Evolutionary conservation across 2,329 filamentous ascomycete genomes (phyloP).

Genomic region (Alternaria atra): DNA sequence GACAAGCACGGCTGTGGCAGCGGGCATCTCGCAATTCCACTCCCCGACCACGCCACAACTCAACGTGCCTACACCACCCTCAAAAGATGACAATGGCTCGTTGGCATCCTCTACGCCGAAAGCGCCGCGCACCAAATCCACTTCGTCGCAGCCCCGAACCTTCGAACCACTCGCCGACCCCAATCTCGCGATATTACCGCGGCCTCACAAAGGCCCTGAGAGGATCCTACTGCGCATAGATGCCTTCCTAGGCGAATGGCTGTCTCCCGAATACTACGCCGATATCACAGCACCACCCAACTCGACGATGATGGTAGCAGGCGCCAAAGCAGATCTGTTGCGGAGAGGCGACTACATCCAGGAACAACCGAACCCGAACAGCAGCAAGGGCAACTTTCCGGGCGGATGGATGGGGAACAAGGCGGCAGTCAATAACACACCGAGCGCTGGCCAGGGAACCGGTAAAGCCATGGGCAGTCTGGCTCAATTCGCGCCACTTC

Average conservation of each 20-base stretch:
- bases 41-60: conserved; percentile 41
- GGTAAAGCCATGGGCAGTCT: conserved; percentile 47
- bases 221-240: conserved; percentile 74
- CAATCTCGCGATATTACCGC: conserved; percentile 46
- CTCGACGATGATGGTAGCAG: conserved; percentile 85
- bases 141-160: conserved; percentile 32
- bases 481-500: conserved; percentile 50
- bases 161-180: conserved; percentile 50
- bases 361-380: conserved; percentile 50
- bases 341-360: conserved; percentile 74
- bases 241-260: conserved; percentile 94
- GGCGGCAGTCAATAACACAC: conserved; percentile 28
- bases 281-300: conserved; percentile 88
- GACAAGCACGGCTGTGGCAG: conserved; percentile 86
- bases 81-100: conserved; percentile 25
- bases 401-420: conserved; percentile 63
- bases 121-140: conserved; percentile 24
- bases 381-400: conserved; percentile 60
- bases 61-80: conserved; percentile 30
- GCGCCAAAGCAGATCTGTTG: conserved; percentile 86
- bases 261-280: conserved; percentile 92
- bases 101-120: conserved; percentile 24
- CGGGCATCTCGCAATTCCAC: conserved; percentile 77
- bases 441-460: conserved; percentile 28
- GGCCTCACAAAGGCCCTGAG: conserved; percentile 46